A percentile compares a stretch with the other conserved stretches of the same genome.
Evolutionary conservation across 768 basidiomycete species (phyloP).

Genomic region (Cubamyces sp.): DNA sequence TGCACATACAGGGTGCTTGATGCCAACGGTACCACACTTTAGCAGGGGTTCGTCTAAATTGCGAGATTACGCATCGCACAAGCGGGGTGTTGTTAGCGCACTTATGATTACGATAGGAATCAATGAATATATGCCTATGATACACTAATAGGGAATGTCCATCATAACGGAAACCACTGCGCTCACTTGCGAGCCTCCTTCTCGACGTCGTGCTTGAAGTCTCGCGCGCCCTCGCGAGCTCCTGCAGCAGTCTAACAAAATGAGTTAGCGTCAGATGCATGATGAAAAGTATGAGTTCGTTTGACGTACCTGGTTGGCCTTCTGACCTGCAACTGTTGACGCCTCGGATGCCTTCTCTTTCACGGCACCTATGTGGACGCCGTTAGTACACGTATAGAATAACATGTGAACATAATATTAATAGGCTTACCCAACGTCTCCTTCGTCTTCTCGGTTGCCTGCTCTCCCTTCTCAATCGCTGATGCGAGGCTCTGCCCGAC

Average conservation of each 20-base stretch:
- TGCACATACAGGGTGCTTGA: no score
- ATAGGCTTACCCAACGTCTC: constrained; percentile 37
- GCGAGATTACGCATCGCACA: no score
- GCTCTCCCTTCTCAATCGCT: constrained; percentile 47
- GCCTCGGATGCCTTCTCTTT: constrained; percentile 43
- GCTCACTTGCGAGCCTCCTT: constrained; percentile 34
- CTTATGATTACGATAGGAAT: no score
- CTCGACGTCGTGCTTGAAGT: constrained; percentile 35
- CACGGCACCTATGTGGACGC: constrained; percentile 36
- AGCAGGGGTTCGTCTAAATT: no score
- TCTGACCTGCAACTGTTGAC: constrained; percentile 39
- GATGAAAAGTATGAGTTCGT: no score
- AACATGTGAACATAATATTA: not conserved
- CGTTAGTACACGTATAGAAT: not conserved
- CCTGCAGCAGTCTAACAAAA: constrained; percentile 30
- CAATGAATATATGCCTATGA: not conserved
- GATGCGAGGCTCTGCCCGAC: constrained; percentile 44
- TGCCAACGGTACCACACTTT: no score
- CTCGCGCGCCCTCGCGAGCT: constrained; percentile 29
- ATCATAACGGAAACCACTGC: not conserved
- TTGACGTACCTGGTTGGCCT: constrained; percentile 43
- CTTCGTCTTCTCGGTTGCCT: constrained; percentile 44
- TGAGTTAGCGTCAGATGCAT: not conserved
- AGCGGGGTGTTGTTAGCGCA: no score
- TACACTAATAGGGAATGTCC: not conserved